Evolutionary conservation across 129 eudicot species (phyloP).

Genomic region (Mikania micrantha): DNA sequence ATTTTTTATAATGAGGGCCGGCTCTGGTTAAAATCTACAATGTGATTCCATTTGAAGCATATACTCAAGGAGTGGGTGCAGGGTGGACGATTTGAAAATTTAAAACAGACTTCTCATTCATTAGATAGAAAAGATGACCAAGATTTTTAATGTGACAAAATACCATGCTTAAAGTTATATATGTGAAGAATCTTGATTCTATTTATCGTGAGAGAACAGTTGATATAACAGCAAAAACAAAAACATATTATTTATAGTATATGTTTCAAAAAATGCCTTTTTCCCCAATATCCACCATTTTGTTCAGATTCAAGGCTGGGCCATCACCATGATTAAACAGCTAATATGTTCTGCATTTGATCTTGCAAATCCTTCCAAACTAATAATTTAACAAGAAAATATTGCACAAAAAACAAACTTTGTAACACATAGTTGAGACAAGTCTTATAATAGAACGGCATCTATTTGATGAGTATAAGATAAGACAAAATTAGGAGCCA

Average conservation of each 20-base stretch:
- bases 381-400: constrained; percentile 15
- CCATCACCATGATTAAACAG: constrained; percentile 31
- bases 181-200: not conserved
- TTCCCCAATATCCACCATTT: constrained; percentile 9
- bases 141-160: not conserved
- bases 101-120: too few species aligned
- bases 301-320: constrained; percentile 19
- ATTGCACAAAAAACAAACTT: constrained; percentile 23
- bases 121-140: too few species aligned
- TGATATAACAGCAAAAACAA: not conserved
- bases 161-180: not conserved
- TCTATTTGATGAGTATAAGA: constrained; percentile 17
- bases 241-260: not conserved
- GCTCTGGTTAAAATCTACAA: too few species aligned
- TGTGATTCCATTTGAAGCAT: too few species aligned
- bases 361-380: constrained; percentile 32
- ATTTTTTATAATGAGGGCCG: too few species aligned
- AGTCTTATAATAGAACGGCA: constrained; percentile 8
- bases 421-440: constrained; percentile 27
- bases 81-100: too few species aligned
- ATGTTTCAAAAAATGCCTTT: constrained; percentile 15
- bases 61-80: too few species aligned
- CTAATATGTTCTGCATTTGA: constrained; percentile 31
- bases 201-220: not conserved
- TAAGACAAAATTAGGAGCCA: constrained; percentile 24